Evolutionary conservation across 257 asterid genomes (phyloP).

Genomic region (Ehretia macrophylla): DNA sequence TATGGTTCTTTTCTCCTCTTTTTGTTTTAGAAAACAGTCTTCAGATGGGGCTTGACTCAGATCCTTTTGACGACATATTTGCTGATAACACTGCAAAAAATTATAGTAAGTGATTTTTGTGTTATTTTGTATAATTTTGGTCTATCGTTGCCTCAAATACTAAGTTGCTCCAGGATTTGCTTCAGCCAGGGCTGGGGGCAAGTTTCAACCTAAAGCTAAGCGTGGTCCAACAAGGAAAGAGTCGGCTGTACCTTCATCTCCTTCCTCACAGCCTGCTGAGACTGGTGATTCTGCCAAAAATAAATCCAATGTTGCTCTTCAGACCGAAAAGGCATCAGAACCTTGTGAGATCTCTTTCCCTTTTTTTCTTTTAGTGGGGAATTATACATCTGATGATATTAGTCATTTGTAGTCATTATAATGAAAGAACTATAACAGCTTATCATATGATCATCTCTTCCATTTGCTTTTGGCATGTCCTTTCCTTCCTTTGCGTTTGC

Average conservation of each 20-base stretch:
- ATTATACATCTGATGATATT: too few species aligned
- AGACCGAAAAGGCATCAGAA: conserved; percentile 21
- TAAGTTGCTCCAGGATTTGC: conserved; percentile 1
- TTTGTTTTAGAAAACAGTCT: not conserved
- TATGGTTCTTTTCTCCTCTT: not conserved
- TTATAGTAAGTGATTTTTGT: conserved; percentile 30
- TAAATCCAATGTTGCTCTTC: conserved; percentile 12
- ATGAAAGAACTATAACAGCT: too few species aligned
- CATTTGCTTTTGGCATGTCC: too few species aligned
- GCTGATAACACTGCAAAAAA: conserved; percentile 27
- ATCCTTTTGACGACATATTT: conserved; percentile 45
- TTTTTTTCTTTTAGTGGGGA: not conserved
- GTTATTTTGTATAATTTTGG: not conserved
- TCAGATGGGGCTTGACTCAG: conserved; percentile 29
- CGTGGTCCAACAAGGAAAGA: conserved; percentile 32
- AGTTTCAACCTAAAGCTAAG: conserved; percentile 66
- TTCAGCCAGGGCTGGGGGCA: conserved; percentile 50
- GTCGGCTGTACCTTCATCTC: conserved; percentile 23
- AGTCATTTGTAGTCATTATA: not conserved
- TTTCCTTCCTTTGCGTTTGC: too few species aligned
- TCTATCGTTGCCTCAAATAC: not conserved
- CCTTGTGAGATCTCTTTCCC: conserved; percentile 26
- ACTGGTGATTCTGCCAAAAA: conserved; percentile 18
- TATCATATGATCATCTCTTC: too few species aligned
- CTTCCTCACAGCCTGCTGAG: conserved; percentile 32